Evolutionary conservation across 2,329 filamentous ascomycete species (phyloP).

Genomic region (Alternaria panax): DNA sequence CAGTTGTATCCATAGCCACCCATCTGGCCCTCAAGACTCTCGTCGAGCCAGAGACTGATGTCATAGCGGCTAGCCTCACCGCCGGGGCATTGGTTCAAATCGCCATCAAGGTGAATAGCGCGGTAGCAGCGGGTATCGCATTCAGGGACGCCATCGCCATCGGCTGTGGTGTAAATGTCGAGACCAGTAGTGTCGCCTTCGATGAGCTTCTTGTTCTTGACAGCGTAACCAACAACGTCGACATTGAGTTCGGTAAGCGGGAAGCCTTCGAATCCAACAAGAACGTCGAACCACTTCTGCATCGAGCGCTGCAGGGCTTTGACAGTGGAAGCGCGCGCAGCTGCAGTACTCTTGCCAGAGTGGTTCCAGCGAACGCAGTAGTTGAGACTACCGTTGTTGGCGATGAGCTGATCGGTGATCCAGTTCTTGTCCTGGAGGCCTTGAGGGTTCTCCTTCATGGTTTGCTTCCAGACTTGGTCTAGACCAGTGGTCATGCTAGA

Average conservation of each 20-base stretch:
- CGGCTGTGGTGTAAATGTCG: slow-evolving; percentile 54
- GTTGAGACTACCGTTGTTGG: slow-evolving; percentile 46
- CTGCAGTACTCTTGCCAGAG: slow-evolving; percentile 46
- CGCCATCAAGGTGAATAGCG: slow-evolving; percentile 54
- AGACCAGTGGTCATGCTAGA: slow-evolving; percentile 33
- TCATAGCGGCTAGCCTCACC: slow-evolving; percentile 52
- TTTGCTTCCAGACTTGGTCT: slow-evolving; percentile 36
- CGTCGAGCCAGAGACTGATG: slow-evolving; percentile 55
- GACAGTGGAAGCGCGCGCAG: slow-evolving; percentile 50
- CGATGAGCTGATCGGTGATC: slow-evolving; percentile 40
- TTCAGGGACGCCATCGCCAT: slow-evolving; percentile 53
- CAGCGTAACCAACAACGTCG: slow-evolving; percentile 56
- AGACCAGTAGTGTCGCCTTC: slow-evolving; percentile 46
- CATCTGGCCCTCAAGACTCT: slow-evolving; percentile 49
- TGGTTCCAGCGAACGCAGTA: slow-evolving; percentile 59
- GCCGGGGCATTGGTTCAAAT: slow-evolving; percentile 52
- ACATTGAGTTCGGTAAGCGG: slow-evolving; percentile 51
- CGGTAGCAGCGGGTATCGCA: slow-evolving; percentile 54
- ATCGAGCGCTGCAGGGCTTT: slow-evolving; percentile 47
- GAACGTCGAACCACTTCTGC: slow-evolving; percentile 55
- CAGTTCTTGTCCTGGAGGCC: slow-evolving; percentile 40
- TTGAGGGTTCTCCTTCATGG: slow-evolving; percentile 32
- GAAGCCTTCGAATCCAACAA: slow-evolving; percentile 57
- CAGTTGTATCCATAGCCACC: slow-evolving; percentile 57
- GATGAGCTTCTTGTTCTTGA: slow-evolving; percentile 49